phyloP scores from a whole-genome alignment of 352 stramenopile species.

The Phytophthora colocasiae region DNA sequence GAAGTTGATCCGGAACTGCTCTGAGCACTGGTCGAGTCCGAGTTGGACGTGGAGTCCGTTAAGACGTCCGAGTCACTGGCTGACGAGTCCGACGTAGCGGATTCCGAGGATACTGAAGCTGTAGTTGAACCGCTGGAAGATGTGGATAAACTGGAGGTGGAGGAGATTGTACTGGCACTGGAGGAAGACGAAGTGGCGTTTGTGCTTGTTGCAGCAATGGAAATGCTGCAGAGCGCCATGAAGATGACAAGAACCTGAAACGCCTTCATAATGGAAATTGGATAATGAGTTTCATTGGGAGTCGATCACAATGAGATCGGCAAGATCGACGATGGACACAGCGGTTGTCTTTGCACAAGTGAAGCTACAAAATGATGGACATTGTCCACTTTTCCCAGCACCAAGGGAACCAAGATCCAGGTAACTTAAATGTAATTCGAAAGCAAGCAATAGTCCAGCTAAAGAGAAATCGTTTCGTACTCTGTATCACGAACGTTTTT shows the following conservation, averaged over 20 bases:
- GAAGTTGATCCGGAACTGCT: conserved; percentile 22
- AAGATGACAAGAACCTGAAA: conserved; percentile 18
- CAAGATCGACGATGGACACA: conserved; percentile 1
- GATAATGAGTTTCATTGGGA: not conserved
- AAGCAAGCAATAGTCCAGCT: no score
- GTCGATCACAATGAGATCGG: not conserved
- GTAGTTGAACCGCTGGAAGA: not conserved
- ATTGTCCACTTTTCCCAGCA: not conserved
- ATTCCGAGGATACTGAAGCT: conserved; percentile 1
- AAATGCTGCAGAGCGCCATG: conserved; percentile 12
- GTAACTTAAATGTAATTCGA: not conserved
- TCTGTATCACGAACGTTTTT: no score
- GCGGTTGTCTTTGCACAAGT: not conserved
- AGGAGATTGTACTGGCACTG: not conserved
- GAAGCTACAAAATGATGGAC: conserved; percentile 11
- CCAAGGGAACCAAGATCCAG: not conserved
- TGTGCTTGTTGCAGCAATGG: conserved; percentile 1
- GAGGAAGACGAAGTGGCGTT: not conserved
- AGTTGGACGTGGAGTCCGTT: conserved; percentile 8
- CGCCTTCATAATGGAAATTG: conserved; percentile 24
- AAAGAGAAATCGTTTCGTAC: no score
- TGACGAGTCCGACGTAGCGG: conserved; percentile 1
- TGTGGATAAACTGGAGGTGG: not conserved
- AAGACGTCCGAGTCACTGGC: conserved; percentile 10
- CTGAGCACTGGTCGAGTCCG: conserved; percentile 14